A percentile compares a stretch with the other conserved stretches of the same genome.
phyloP scores from a whole-genome alignment of 257 asterid species.

The Solanum pinnatisectum region DNA sequence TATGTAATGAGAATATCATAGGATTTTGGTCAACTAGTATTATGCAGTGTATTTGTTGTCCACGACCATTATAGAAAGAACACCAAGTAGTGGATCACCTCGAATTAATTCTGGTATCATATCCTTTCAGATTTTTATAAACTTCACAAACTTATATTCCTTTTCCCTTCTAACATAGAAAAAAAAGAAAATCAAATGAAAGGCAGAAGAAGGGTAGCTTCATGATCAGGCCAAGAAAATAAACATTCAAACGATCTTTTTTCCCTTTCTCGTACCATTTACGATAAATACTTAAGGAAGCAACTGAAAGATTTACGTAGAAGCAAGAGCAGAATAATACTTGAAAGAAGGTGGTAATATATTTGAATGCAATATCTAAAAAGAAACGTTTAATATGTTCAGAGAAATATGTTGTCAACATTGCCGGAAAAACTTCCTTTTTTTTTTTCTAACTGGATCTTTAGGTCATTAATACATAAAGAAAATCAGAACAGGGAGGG shows the following conservation, averaged over 20 bases:
- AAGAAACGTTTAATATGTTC: background rate
- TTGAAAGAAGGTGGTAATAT: background rate
- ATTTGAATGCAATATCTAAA: background rate
- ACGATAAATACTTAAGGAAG: background rate
- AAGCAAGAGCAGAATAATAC: background rate
- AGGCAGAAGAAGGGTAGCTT: conserved; percentile 6
- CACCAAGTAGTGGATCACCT: conserved; percentile 8
- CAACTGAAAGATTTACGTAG: background rate
- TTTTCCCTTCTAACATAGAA: background rate
- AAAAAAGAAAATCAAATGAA: background rate
- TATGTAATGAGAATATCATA: background rate
- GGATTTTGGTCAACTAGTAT: background rate
- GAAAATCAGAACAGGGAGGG: conserved; percentile 37
- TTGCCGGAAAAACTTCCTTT: conserved; percentile 13
- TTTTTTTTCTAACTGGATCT: conserved; percentile 16
- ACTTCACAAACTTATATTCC: conserved; percentile 17
- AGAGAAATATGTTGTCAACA: conserved; percentile 14
- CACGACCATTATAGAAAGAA: background rate
- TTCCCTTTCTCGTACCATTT: background rate
- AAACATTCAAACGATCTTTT: background rate
- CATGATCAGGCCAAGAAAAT: conserved; percentile 9
- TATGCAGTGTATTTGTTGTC: background rate
- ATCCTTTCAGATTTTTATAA: background rate
- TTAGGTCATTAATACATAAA: conserved; percentile 42
- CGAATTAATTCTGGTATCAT: conserved; percentile 6